These are phyloP conservation scores for Hypoxylon perforatum DNA, from an alignment of 495 filamentous ascomycete species.

Conservation along the genomic window DNA sequence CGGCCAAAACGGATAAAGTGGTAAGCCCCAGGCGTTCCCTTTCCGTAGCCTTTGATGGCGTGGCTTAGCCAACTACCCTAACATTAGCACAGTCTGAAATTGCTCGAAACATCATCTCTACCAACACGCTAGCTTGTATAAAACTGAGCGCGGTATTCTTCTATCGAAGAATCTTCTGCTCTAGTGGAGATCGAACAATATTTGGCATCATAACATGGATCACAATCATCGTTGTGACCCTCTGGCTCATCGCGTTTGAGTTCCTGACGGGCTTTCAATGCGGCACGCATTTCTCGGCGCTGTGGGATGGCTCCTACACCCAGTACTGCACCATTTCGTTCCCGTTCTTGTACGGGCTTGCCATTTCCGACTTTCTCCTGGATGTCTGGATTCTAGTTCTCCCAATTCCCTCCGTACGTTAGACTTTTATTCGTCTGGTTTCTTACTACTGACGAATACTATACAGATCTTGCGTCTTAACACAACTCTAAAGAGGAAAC, in stretches of 20 bases:
- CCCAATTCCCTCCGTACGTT: conserved; percentile 12
- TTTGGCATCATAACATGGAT: neutral
- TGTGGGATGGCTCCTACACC: conserved; percentile 23
- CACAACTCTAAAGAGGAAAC: conserved; percentile 3
- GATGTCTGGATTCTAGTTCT: conserved; percentile 30
- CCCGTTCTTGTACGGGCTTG: conserved; percentile 22
- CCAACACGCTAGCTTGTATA: conserved; percentile 23
- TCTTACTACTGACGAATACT: neutral
- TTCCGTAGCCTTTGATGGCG: neutral
- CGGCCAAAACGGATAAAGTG: conserved; percentile 16
- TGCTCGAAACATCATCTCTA: conserved; percentile 14
- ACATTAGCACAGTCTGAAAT: conserved; percentile 22
- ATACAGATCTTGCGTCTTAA: conserved; percentile 14
- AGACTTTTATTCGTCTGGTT: neutral
- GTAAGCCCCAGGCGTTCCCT: neutral
- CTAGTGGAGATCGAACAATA: neutral
- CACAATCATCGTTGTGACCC: conserved; percentile 19
- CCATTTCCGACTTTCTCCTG: conserved; percentile 29
- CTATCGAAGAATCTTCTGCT: conserved; percentile 36
- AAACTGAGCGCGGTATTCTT: conserved; percentile 39
- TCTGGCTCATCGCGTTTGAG: conserved; percentile 26
- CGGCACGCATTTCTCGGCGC: conserved; percentile 33
- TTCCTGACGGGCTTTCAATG: conserved; percentile 37
- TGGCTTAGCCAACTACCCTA: neutral
- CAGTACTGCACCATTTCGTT: conserved; percentile 30